These are phyloP conservation scores for Apiospora koreana DNA, from an alignment of 2,329 filamentous ascomycete species.

Conservation along the genomic window DNA sequence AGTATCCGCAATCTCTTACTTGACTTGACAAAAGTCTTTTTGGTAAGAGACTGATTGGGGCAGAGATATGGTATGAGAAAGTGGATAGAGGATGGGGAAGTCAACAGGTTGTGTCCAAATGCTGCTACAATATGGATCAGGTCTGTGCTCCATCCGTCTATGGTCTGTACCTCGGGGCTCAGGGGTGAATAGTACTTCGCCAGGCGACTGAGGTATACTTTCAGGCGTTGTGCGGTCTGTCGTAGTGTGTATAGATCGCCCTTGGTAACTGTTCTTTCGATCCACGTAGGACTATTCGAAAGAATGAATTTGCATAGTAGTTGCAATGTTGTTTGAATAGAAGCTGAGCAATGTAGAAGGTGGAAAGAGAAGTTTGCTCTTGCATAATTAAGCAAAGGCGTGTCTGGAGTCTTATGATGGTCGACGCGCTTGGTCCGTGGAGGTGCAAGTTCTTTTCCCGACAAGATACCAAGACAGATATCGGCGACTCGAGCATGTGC, in stretches of 20 bases:
- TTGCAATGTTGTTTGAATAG: conserved; percentile 22
- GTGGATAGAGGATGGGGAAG: conserved; percentile 34
- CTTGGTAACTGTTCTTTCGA: conserved; percentile 26
- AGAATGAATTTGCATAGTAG: conserved; percentile 27
- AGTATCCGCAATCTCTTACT: conserved; percentile 17
- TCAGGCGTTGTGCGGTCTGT: conserved; percentile 24
- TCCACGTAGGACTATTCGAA: conserved; percentile 30
- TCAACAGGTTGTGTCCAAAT: conserved; percentile 30
- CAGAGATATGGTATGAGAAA: conserved; percentile 37
- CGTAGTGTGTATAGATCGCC: conserved; percentile 23
- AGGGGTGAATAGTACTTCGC: conserved; percentile 25
- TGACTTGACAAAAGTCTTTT: conserved; percentile 18
- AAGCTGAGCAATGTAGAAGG: conserved; percentile 19
- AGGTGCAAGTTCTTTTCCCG: neutral
- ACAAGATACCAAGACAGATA: neutral
- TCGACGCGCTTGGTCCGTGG: neutral
- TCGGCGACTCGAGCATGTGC: conserved; percentile 11
- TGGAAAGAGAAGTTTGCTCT: conserved; percentile 29
- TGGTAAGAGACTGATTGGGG: conserved; percentile 24
- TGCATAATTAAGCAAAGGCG: conserved; percentile 26
- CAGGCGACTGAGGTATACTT: conserved; percentile 25
- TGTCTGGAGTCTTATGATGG: conserved; percentile 11
- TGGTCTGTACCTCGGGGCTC: conserved; percentile 21
- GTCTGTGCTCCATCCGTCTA: conserved; percentile 34
- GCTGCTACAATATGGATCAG: conserved; percentile 32